Percentiles rank a stretch among this genome's conserved stretches.
Conservation (phyloP, 345 rosid genomes). For the Rhodamnia argentea region DNA sequence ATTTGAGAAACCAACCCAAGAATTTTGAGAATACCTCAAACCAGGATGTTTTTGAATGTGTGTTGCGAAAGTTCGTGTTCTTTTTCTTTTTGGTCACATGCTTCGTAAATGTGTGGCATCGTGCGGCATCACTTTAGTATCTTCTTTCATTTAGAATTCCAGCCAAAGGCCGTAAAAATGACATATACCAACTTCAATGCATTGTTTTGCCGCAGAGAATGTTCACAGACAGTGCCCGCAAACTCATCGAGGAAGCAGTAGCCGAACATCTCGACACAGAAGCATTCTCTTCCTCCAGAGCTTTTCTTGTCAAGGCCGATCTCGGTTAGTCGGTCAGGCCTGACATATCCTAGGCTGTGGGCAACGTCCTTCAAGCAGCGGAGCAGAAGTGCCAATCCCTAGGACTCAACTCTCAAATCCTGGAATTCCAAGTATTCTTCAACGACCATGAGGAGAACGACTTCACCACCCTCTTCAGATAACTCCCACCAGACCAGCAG, state of each 20-base stretch:
- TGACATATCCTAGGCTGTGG: neutral
- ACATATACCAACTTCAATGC: no score
- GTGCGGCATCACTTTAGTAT: no score
- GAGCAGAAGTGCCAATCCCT: neutral
- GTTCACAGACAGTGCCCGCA: neutral
- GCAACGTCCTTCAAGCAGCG: neutral
- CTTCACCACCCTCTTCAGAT: neutral
- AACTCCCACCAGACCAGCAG: neutral
- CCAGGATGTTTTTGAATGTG: no score
- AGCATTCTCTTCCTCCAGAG: neutral
- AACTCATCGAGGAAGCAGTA: neutral
- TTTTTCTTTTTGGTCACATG: no score
- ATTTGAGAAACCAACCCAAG: no score
- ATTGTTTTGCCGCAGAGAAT: neutral
- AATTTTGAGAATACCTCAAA: no score
- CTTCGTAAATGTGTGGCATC: no score
- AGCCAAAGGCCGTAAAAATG: neutral
- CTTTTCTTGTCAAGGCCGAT: neutral
- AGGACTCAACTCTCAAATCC: no score
- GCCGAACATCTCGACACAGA: neutral
- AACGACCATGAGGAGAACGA: slow-evolving; percentile 2
- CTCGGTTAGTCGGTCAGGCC: slow-evolving; percentile 2
- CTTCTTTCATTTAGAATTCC: neutral
- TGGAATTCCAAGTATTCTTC: neutral
- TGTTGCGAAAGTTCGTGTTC: no score